Base-by-base conservation (phyloP, 2,329 filamentous ascomycete genomes). In the Pseudocercospora crystallina region DNA sequence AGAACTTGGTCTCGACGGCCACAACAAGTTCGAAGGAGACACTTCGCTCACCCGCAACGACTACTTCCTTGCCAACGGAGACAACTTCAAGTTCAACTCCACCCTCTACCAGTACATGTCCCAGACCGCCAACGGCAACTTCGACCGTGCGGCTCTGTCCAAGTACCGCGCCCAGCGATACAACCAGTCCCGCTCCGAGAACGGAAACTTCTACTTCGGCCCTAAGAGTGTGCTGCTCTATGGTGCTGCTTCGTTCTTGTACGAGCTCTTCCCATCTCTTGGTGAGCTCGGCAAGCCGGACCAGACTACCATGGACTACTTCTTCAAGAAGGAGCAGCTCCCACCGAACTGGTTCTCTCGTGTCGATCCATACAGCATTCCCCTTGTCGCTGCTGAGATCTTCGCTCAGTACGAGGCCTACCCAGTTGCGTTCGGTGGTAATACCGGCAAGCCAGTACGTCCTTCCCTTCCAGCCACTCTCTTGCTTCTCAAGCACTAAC, bases 1-100 rank as follows among this genome's bases (percentile, higher is more conserved):
- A 33, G 67, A 75, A 54, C 71, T 70, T 5, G 73, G 73, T 42
- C 64, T 75, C 13, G 66, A 73, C 39, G 71, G 67, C 14, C 73
- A 75, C 63, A 73, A 75, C 61, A 75, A 75, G 61, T 74, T 74
- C 50, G 72, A 75, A 52, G 61, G 63, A 9, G 62, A 74, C 48
- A 63, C 71, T 2, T 74, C 71, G 4, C 65, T 74, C 14, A 73
- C 72, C 7, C 66, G 72, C 11, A 70, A 70, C 47, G 71, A 75
- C 58, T 74, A 64, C 61, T 72, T 71, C 61, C 40, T 47, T 14
- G 57, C 60, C 30, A 65, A 62, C 8, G 69, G 68, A 8, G 69
- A 73, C 51, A 63, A 71, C 48, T 73, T 67, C 62, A 65, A 49
- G 9, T 74, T 74, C 67, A 73, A 74, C 55, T 64, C 62, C 14